Evolutionary conservation across 2,329 filamentous ascomycete species (phyloP).

Genomic region (Alternaria sp.): DNA sequence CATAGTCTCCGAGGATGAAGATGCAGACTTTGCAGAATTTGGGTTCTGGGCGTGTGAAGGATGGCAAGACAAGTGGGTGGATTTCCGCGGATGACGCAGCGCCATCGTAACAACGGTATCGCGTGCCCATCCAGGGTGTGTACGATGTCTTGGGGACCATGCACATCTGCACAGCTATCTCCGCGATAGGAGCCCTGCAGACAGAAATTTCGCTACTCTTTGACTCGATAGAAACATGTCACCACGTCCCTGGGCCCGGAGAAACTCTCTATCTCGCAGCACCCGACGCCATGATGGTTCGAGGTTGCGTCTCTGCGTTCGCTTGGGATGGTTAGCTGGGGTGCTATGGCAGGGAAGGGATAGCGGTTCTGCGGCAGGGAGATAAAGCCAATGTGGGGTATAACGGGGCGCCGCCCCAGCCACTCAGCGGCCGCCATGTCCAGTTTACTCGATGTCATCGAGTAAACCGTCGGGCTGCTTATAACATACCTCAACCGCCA

Average conservation of each 20-base stretch:
- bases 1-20: neutral
- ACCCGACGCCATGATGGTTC: conserved; percentile 8
- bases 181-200: conserved; percentile 17
- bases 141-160: conserved; percentile 3
- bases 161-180: conserved; percentile 14
- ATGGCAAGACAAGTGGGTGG: conserved; percentile 10
- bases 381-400: conserved; percentile 38
- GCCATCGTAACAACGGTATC: conserved; percentile 14
- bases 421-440: conserved; percentile 19
- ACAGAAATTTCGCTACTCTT: conserved; percentile 6
- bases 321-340: conserved; percentile 12
- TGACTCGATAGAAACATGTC: conserved; percentile 45
- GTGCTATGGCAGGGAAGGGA: conserved; percentile 9
- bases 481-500: conserved; percentile 18
- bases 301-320: conserved; percentile 20
- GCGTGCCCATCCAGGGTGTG: conserved; percentile 14
- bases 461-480: conserved; percentile 28
- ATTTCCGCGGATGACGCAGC: conserved; percentile 21
- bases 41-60: conserved; percentile 2
- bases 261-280: conserved; percentile 31
- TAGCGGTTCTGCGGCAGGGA: conserved; percentile 12
- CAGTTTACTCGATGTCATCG: conserved; percentile 39
- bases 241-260: conserved; percentile 15
- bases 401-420: conserved; percentile 10
- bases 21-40: conserved; percentile 2